Base-by-base conservation (phyloP, 352 stramenopile species). In the Aphanomyces astaci region DNA sequence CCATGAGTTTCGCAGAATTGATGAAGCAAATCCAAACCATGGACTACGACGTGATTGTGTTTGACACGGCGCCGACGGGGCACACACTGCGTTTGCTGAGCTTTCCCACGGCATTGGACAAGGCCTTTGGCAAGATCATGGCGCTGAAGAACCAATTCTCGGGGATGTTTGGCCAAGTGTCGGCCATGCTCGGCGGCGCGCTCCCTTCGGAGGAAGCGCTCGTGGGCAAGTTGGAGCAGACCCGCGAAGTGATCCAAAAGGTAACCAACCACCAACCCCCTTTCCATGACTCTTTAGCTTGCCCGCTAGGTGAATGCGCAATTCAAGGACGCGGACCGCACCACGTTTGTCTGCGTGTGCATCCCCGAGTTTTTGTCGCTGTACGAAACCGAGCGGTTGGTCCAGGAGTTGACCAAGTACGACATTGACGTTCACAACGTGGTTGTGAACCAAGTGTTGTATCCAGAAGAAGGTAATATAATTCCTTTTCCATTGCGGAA, bases 401-500 rank as follows among this genome's bases (percentile, higher is more conserved):
- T 99, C 31, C 97, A 98, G 87, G 96, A 99, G 79, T 88, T 99
- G 55, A 98, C 94, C 63, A 99, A 99, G 77, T 99, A 98, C 78
- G 96, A 98, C 70, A 99, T 99, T 76, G 97, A 99, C 77, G 95
- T 98, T 53, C 97, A 99, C 79, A 99, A 99, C 74, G 96, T 99
- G 53, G 96, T 99, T 10, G 96, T 99, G 53, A 99, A 99, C 76
- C 97, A 99, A 77, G 96, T 99, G 49, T 76, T 98, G 32, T 98
- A 98, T 75, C 93, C 90, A 22, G 83, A 89, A 52, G 17, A 71
- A 60, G 43, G 51, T 53, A 56, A n/a, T n/a, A n/a, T n/a, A n/a
- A n/a, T n/a, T n/a, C n/a, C n/a, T n/a, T n/a, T n/a, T n/a, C n/a
- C n/a, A n/a, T n/a, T n/a, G n/a, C n/a, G n/a, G n/a, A n/a, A n/a